Conservation (phyloP, 2,329 filamentous ascomycete genomes). For the Colletotrichum simmondsii region DNA sequence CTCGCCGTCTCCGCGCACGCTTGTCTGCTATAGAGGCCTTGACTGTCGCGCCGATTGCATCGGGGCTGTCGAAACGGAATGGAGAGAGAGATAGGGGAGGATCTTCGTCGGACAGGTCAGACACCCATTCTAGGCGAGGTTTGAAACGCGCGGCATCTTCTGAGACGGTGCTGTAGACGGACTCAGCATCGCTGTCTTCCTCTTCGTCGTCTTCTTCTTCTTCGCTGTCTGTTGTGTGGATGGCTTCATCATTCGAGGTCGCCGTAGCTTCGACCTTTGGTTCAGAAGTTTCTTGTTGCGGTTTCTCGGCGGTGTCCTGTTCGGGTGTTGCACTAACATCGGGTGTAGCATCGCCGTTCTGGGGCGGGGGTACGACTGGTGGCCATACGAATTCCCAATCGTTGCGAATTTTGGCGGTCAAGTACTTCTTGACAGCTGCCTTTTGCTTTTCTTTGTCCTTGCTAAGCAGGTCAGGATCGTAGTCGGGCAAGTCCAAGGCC, state of each 20-base stretch:
- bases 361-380: constrained; percentile 36
- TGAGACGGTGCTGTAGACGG: constrained; percentile 67
- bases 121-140: constrained; percentile 66
- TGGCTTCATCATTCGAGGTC: constrained; percentile 19
- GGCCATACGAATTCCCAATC: constrained; percentile 73
- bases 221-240: constrained; percentile 37
- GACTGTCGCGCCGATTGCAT: constrained; percentile 55
- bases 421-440: constrained; percentile 67
- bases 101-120: constrained; percentile 65
- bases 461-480: constrained; percentile 70
- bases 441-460: constrained; percentile 72
- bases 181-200: constrained; percentile 56
- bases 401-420: constrained; percentile 64
- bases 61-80: constrained; percentile 63
- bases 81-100: constrained; percentile 52
- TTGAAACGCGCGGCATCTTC: constrained; percentile 64
- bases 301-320: neutral
- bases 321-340: constrained; percentile 12
- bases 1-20: constrained; percentile 66
- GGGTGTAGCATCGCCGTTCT: constrained; percentile 7
- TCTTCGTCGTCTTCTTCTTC: constrained; percentile 47
- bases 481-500: constrained; percentile 52
- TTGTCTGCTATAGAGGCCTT: constrained; percentile 57
- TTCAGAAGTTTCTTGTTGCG: constrained; percentile 13
- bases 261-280: constrained; percentile 14